Evolutionary conservation across 2,329 filamentous ascomycete genomes (phyloP), one percentile per base, ranked within the genome.

Genomic region (Tolypocladium endophyticum): DNA sequence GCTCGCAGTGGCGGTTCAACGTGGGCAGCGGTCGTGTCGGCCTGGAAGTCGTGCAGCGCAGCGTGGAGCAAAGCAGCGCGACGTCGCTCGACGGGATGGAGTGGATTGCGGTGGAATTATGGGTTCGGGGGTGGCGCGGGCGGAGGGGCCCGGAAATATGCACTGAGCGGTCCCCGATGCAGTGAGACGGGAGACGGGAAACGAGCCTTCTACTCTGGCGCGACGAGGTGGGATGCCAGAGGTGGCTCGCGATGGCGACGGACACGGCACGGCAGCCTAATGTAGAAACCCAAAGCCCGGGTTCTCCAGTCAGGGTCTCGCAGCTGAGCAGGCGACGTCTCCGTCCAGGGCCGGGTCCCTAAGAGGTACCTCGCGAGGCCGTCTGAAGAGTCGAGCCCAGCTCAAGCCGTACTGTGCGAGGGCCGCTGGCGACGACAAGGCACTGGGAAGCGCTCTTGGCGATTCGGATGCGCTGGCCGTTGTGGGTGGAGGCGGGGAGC

Each of bases 391-490:
- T 53, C 61, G 61, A 60, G 54, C 56, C 57, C 47, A 30, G 60
- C 59, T 56, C 23, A 36, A 9, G 45, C 14, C 47, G 55, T 61
- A 64, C 61, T 43, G 63, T 63, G 63, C 59, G 53, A 58, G 57
- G 18, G 16, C 55, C 36, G 36, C 55, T 50, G 52, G 52, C 50
- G 54, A 56, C 58, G 36, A 57, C 59, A 45, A 45, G 58, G 53
- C 56, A 25, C 23, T 36, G 52, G 52, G 50, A 12, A 18, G 43
- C 33, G 57, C 28, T 45, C 53, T 47, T 53, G 57, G 54, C 55
- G 60, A 52, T 58, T 43, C 47, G 47, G 55, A 47, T 55, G 30
- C 35, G 47, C 30, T 55, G 47, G 55, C 50, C 30, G 38, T 41
- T 47, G n/a, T 4, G 18, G 55, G 38, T 55, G 35, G 38, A 39